A percentile compares a stretch with the other conserved stretches of the same genome.
Conservation (phyloP, 805 yeast species). For the Kazachstania kunashirensis region DNA sequence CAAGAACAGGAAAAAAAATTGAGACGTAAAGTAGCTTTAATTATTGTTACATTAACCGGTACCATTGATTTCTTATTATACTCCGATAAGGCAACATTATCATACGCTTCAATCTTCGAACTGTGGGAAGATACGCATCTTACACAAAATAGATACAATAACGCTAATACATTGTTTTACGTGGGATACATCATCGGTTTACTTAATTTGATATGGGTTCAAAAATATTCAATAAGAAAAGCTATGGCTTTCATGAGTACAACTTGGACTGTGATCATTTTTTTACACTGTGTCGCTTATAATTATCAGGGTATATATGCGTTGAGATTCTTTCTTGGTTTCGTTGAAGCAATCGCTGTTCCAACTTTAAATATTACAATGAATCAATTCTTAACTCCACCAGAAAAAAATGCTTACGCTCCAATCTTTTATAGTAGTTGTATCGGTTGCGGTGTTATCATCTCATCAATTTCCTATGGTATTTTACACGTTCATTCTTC, state of each 20-base stretch:
- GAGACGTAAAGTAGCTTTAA: constrained; percentile 31
- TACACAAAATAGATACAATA: constrained; percentile 36
- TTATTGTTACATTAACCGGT: constrained; percentile 32
- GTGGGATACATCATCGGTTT: constrained; percentile 40
- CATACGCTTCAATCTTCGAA: constrained; percentile 41
- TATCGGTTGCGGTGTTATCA: constrained; percentile 42
- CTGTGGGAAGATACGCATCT: constrained; percentile 39
- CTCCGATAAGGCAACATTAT: constrained; percentile 43
- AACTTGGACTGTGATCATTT: constrained; percentile 39
- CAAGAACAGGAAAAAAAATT: constrained; percentile 35
- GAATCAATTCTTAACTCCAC: constrained; percentile 40
- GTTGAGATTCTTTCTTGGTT: constrained; percentile 43
- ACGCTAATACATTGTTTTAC: constrained; percentile 43
- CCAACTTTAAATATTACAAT: constrained; percentile 40
- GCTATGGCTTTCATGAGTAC: constrained; percentile 31
- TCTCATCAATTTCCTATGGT: constrained; percentile 41
- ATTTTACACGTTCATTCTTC: constrained; percentile 21
- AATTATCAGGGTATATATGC: constrained; percentile 40
- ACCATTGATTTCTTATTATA: constrained; percentile 36
- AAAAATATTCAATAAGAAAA: constrained; percentile 35
- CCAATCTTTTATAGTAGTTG: constrained; percentile 46
- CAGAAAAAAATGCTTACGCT: constrained; percentile 42
- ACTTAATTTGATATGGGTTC: constrained; percentile 36
- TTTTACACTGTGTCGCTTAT: constrained; percentile 37
- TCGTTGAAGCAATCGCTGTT: constrained; percentile 37